Evolutionary conservation across 257 asterid species (phyloP), one percentile per base, ranked within the genome.

Genomic region (Ophiorrhiza pumila): DNA sequence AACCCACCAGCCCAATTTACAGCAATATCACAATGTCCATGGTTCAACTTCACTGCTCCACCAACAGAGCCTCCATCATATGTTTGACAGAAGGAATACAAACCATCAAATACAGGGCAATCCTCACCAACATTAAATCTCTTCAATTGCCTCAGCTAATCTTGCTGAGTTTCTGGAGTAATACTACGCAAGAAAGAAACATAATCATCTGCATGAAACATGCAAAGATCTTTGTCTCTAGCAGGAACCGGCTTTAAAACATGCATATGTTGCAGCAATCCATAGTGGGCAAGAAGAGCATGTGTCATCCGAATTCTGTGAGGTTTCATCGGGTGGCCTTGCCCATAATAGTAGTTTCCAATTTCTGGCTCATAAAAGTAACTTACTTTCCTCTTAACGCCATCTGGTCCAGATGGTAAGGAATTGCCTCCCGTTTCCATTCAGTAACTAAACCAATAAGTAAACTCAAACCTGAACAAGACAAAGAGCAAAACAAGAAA

Each of bases 1-100:
- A 81, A 79, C 14, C 88, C 85, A 70, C 85, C 88, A 39, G 88
- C 82, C 88, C 88, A 81, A 74, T 76, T 76, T 59, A 76, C 52
- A 52, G 75, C 75, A 61, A 76, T 76, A 69, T 76, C 75, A 50
- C 80, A 76, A 62, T 69, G 80, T 34, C 71, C 71, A 25, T 69
- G 70, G 67, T 76, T 76, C 46, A 76, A 59, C 56, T 69, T 76
- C 71, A 76, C 80, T 7, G 80, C 75, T 18, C 80, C 80, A 25
- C 80, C 74, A 15, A 76, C 75, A 60, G 80, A 76, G 37, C 80
- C 80, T 18, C 80, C 80, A 49, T 75, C 80, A 69, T 69, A 76
- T 61, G 80, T 62, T 76, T 69, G 75, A 62, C 80, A 76, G 71
- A 76, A 76, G 59, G 75, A 76, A 47, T 69, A 76, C 45, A 76